phyloP scores from a whole-genome alignment of 768 basidiomycete genomes.

The Wakefieldia striispora region DNA sequence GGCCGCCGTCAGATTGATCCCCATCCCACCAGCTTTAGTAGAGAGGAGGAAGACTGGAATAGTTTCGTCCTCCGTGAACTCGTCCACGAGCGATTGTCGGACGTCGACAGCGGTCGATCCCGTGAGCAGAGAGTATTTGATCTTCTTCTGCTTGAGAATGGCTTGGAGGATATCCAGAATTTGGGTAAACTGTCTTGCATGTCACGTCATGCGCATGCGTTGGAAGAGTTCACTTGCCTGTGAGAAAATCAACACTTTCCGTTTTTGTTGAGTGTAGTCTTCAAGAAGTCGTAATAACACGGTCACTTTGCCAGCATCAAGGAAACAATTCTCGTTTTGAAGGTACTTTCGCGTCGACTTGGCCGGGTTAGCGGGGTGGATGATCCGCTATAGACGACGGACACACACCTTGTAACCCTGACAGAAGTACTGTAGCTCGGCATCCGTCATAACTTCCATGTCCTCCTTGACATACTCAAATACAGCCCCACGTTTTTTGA shows the following conservation, averaged over 20 bases:
- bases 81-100: conserved; percentile 90
- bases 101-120: conserved; percentile 93
- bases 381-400: not conserved
- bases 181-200: conserved; percentile 76
- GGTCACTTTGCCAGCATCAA: conserved; percentile 86
- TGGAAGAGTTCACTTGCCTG: conserved; percentile 56
- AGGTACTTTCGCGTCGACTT: conserved; percentile 74
- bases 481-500: conserved; percentile 75
- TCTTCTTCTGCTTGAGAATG: conserved; percentile 66
- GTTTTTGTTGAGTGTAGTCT: conserved; percentile 60
- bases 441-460: conserved; percentile 98
- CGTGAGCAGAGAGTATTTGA: conserved; percentile 82
- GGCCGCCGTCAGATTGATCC: conserved; percentile 94
- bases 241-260: conserved; percentile 91
- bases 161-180: conserved; percentile 90
- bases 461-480: conserved; percentile 93
- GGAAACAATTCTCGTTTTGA: conserved; percentile 70
- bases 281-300: conserved; percentile 70
- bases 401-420: conserved; percentile 77
- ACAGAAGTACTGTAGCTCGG: conserved; percentile 88
- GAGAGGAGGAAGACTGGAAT: conserved; percentile 90
- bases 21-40: conserved; percentile 93
- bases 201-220: not conserved
- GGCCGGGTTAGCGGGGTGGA: conserved; percentile 7
- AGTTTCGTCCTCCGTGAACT: conserved; percentile 80